phyloP scores from a whole-genome alignment of 495 filamentous ascomycete genomes.

The Wilcoxina mikolae region DNA sequence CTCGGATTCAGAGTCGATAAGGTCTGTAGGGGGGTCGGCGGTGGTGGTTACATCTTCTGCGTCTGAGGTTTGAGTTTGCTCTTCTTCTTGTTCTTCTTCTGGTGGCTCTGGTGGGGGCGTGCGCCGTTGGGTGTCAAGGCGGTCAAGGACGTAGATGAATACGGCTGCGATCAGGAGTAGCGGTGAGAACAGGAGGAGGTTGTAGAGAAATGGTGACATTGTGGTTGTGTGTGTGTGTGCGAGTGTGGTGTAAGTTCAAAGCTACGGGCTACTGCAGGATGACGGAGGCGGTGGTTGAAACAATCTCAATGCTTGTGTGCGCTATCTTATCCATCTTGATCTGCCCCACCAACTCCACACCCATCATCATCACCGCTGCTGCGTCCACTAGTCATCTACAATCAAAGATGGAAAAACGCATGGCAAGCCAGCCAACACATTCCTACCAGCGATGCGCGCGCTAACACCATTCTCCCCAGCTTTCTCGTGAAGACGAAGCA shows the following conservation, averaged over 20 bases:
- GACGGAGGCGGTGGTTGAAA: too few relatives aligned
- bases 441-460: neutral
- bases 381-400: neutral
- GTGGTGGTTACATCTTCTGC: constrained; percentile 4
- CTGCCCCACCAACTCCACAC: too few relatives aligned
- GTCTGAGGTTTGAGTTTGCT: neutral
- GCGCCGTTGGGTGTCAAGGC: constrained; percentile 11
- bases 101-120: constrained; percentile 1
- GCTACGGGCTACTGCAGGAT: too few relatives aligned
- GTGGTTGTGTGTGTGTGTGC: neutral
- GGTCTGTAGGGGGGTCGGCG: neutral
- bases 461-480: constrained; percentile 38
- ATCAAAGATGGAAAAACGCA: neutral
- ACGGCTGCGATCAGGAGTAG: constrained; percentile 15
- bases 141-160: constrained; percentile 23
- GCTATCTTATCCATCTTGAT: too few relatives aligned
- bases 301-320: too few relatives aligned
- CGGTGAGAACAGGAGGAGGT: constrained; percentile 24
- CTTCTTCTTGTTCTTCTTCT: neutral
- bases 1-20: neutral
- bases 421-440: too few relatives aligned
- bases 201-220: constrained; percentile 1
- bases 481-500: constrained; percentile 80
- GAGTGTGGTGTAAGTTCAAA: too few relatives aligned
- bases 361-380: too few relatives aligned